Conservation (phyloP, 176 grass and related monocot genomes). For the Canna indica region DNA sequence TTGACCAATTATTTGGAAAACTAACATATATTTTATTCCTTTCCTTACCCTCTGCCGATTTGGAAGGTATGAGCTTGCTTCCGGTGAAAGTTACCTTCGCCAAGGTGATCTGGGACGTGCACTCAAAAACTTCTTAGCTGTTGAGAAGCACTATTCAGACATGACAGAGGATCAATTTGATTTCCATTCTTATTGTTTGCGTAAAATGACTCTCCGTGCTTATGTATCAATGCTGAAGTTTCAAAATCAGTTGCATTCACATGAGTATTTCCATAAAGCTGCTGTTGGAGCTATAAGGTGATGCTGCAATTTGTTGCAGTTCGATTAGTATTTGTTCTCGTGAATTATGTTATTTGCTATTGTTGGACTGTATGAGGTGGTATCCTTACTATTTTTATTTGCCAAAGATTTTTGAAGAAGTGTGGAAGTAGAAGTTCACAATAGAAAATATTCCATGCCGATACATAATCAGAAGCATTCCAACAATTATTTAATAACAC, state of each 20-base stretch:
- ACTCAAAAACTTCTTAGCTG: conserved; percentile 88
- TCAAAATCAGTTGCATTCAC: conserved; percentile 90
- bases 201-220: conserved; percentile 92
- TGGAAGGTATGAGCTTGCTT: conserved; percentile 95
- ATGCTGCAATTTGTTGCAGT: neutral
- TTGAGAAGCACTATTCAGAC: conserved; percentile 90
- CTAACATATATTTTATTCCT: conserved; percentile 11
- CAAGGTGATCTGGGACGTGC: conserved; percentile 94
- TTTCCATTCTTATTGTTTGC: conserved; percentile 96
- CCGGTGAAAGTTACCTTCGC: conserved; percentile 85
- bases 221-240: conserved; percentile 98
- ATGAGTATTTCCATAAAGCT: conserved; percentile 97
- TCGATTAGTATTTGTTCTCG: too few relatives aligned
- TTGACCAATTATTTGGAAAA: neutral
- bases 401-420: too few relatives aligned
- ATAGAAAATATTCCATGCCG: too few relatives aligned
- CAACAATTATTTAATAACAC: too few relatives aligned
- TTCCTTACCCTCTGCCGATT: conserved; percentile 14
- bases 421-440: too few relatives aligned
- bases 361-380: too few relatives aligned
- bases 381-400: too few relatives aligned
- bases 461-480: too few relatives aligned
- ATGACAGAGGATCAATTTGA: conserved; percentile 99
- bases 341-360: too few relatives aligned
- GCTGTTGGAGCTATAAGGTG: conserved; percentile 89